Base-by-base conservation (phyloP, 140 eudicot genomes). In the Anethum foeniculum region DNA sequence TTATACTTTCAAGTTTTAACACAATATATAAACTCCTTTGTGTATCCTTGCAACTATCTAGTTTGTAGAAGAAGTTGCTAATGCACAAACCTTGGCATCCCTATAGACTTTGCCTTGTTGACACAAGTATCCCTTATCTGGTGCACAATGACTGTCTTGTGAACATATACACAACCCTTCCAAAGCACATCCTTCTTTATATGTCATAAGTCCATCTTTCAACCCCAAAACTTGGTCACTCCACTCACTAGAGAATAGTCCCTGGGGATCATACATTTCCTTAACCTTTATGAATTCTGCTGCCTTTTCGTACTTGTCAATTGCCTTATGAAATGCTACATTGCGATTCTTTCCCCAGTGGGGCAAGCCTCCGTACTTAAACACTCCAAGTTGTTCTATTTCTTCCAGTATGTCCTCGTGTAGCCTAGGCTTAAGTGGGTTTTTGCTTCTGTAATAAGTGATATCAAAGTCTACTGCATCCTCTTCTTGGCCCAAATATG, bases 341-440 rank as follows among this genome's bases (percentile, higher is more conserved):
- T 91, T 91, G 73, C 98, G 85, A 78, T 93, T 93, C 86, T 93
- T 93, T 3, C 98, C 98, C 98, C 98, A 93, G 71, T 93, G 98
- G 6, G 98, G 98, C 68, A 88, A 60, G n/a, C 87, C 97, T 14
- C 83, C 86, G 23, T 93, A 91, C 87, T 91, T 91, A 80, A 91
- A 90, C 58, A 90, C 77, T 0, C 92, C 97, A 75, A 93, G 87
- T 68, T 93, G 98, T 71, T 93, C 97, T 1, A 93, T 87, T 84
- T 93, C 98, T 82, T 93, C 98, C 0, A 91, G 74, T 32, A 91
- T 79, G 76, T 91, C 97, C 76, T 93, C 87, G 48, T 48, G 84
- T n/a, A 93, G 88, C 77, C 96, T 82, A 21, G 97, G 97, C 47
- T 6, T 78, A 38, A 80, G 71, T 1, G 98, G 97, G 76, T 93